These are phyloP conservation scores for Phytopythium montanum DNA, from an alignment of 352 stramenopile species.

Conservation along the genomic window DNA sequence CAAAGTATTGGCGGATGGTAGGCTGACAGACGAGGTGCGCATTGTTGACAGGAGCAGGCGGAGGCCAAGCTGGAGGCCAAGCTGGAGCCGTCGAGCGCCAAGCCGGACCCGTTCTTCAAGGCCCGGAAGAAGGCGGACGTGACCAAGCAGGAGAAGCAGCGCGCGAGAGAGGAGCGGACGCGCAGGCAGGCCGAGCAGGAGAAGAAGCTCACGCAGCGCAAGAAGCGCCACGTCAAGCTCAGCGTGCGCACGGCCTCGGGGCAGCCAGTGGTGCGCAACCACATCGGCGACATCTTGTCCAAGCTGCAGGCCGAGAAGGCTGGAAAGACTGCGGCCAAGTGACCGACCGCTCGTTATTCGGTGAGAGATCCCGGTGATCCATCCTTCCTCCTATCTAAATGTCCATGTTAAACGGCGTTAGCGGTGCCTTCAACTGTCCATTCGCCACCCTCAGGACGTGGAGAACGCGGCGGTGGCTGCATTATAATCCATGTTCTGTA, in stretches of 20 bases:
- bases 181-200: constrained; percentile 47
- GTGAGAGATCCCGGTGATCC: too few relatives aligned
- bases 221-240: constrained; percentile 87
- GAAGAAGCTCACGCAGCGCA: constrained; percentile 75
- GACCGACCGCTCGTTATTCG: neutral
- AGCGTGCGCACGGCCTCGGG: constrained; percentile 72
- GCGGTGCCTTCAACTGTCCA: too few relatives aligned
- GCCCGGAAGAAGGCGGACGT: constrained; percentile 72
- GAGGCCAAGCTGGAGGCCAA: constrained; percentile 16
- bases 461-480: neutral
- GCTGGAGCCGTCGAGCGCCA: constrained; percentile 20
- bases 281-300: constrained; percentile 80
- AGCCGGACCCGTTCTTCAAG: constrained; percentile 83
- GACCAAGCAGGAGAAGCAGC: constrained; percentile 47
- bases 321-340: constrained; percentile 23
- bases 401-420: too few relatives aligned
- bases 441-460: too few relatives aligned
- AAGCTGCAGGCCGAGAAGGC: constrained; percentile 60
- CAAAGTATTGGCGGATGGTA: neutral
- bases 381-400: neutral
- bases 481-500: constrained; percentile 11
- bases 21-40: neutral
- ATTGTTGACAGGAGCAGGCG: constrained; percentile 14
- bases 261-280: constrained; percentile 83
- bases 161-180: constrained; percentile 37